Base-by-base conservation (phyloP, 1,284 basidiomycete species). In the Ustilago hordei region DNA sequence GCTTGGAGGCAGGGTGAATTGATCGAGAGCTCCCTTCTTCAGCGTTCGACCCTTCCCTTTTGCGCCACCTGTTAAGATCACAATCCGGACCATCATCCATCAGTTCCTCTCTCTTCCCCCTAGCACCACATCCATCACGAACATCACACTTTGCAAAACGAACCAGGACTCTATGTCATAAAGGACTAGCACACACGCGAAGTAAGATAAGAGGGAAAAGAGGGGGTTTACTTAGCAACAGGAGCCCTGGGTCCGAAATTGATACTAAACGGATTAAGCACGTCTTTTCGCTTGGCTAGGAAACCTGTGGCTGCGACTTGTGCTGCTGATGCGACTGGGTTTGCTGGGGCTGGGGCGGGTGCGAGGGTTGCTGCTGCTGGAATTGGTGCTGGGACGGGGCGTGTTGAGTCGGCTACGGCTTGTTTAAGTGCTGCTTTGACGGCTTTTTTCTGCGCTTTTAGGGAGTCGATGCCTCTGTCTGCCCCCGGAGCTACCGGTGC, bases 251-350 rank as follows among this genome's bases (percentile, higher is more conserved):
- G 75, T 2, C 75, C 71, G 52, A 78, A 78, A 35, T 75, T 78
- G 62, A 78, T 69, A 2, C 50, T 53, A 36, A 78, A 75, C 0
- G 75, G 75, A 28, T 75, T 78, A n/a, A 78, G 59, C 8, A 78
- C 58, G 38, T 78, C 75, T 35, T 70, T 74, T 23, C 50, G 31
- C 13, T 47, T 60, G 1, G 65, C 50, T 2, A 77, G 28, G 58
- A 77, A 73, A n/a, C 55, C 17, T 7, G 58, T n/a, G 17, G 55
- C 43, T 4, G 52, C 38, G 8, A 39, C 65, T 31, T 50, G 35
- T 1, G 62, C 60, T 35, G 66, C 38, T 23, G 57, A 34, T n/a
- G 62, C 43, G 4, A 62, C 41, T 17, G 67, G 54, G 3, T 63
- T 28, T 7, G 60, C 58, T n/a, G 55, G 53, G 3, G 63, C 53